Evolutionary conservation across 1,284 basidiomycete genomes (phyloP).

Genomic region (Filobasidium uniguttulatum): DNA sequence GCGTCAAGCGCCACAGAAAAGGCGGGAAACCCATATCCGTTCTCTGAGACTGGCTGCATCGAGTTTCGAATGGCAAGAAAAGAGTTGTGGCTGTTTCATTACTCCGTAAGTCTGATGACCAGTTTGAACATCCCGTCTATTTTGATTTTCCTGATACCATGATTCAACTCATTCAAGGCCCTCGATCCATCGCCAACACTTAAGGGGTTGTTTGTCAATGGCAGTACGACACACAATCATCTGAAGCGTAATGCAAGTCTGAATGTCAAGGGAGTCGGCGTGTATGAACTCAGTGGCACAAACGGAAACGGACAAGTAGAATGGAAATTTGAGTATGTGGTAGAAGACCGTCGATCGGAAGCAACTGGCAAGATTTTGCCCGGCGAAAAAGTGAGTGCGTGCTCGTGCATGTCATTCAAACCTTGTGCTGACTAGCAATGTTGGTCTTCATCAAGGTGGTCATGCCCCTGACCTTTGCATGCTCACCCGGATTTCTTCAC

Average conservation of each 20-base stretch:
- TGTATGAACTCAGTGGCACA: constrained; percentile 54
- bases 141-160: too few relatives aligned
- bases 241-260: constrained; percentile 56
- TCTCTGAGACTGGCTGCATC: constrained; percentile 21
- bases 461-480: constrained; percentile 56
- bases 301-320: constrained; percentile 44
- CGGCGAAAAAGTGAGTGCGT: constrained; percentile 46
- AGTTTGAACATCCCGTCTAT: too few relatives aligned
- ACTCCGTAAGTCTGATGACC: constrained; percentile 38
- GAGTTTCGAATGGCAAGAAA: constrained; percentile 51
- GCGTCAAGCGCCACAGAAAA: constrained; percentile 14
- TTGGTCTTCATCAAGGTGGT: constrained; percentile 32
- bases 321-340: constrained; percentile 65
- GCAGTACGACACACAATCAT: constrained; percentile 53
- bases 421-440: too few relatives aligned
- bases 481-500: constrained; percentile 53
- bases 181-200: constrained; percentile 55
- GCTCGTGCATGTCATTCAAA: background rate
- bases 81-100: constrained; percentile 53
- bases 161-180: constrained; percentile 27
- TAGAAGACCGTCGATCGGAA: constrained; percentile 46
- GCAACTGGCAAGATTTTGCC: constrained; percentile 41
- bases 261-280: constrained; percentile 50
- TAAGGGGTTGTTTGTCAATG: constrained; percentile 49
- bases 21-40: constrained; percentile 18